A percentile compares a stretch with the other conserved stretches of the same genome.
These are phyloP conservation scores for Pyricularia sp. DNA, from an alignment of 2,329 filamentous ascomycete genomes.

Conservation along the genomic window DNA sequence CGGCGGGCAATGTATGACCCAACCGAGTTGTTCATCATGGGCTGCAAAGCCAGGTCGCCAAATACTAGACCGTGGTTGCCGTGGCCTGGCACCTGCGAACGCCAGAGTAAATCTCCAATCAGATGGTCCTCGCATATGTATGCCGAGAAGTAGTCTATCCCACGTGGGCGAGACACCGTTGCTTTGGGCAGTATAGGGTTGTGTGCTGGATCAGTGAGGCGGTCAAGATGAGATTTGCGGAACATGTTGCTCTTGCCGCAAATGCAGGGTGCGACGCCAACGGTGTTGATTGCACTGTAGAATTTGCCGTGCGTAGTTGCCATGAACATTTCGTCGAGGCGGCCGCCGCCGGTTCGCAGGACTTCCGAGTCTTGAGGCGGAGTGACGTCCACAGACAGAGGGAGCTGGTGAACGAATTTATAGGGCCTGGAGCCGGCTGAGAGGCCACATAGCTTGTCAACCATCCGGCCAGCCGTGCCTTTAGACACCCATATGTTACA, in stretches of 20 bases:
- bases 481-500: constrained; percentile 90
- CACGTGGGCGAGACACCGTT: constrained; percentile 39
- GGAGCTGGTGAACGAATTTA: constrained; percentile 94
- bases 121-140: constrained; percentile 98
- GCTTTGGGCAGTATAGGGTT: constrained; percentile 31
- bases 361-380: constrained; percentile 19
- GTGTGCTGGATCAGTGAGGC: constrained; percentile 45
- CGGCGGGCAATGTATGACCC: constrained; percentile 69
- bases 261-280: constrained; percentile 82
- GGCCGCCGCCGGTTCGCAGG: constrained; percentile 54
- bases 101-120: constrained; percentile 88
- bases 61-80: constrained; percentile 74
- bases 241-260: constrained; percentile 99
- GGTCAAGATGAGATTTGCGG: constrained; percentile 78
- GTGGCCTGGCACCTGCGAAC: constrained; percentile 46
- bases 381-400: constrained; percentile 69
- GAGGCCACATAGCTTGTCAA: constrained; percentile 73
- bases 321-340: constrained; percentile 92
- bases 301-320: constrained; percentile 92
- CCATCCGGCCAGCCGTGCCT: constrained; percentile 77
- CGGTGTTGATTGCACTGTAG: constrained; percentile 93
- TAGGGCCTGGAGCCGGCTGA: constrained; percentile 40
- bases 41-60: constrained; percentile 84
- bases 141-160: constrained; percentile 86
- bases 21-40: constrained; percentile 73